Evolutionary conservation across 31 red algal genomes (phyloP), one percentile per base, ranked within the genome.

Genomic region (Endocladia muricata): DNA sequence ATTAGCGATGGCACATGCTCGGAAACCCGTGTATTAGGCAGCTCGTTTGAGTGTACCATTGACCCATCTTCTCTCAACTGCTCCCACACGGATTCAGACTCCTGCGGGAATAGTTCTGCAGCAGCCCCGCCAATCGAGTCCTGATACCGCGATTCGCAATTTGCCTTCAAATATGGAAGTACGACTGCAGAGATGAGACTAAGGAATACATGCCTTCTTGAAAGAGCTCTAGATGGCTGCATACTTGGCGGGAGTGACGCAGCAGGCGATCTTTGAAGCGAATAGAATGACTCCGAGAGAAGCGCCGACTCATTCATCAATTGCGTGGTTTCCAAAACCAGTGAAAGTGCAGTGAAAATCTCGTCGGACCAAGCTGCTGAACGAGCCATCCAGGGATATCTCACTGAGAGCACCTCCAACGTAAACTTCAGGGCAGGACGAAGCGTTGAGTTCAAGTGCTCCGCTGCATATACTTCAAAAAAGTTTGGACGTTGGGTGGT

Each of bases 221-320:
- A 57, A 7, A 85, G 48, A 19, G 54, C 56, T 2, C 1, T 21
- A 43, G 37, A 4, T 13, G 17, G 56, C 31, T 33, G 60, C 13
- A 34, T 17, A 31, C 30, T 55, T 26, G 51, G 21, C 40, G 61
- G 40, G 59, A 75, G 54, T 4, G 70, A 68, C 1, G 1, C 43
- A 34, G 60, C 40, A 5, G 67, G 8, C 22, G 79, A 61, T 37
- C 82, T 63, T 33, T 72, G 82, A 13, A 85, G 71, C 4, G 71
- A 75, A 37, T 85, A 85, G 60, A 85, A 85, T 9, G 82, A 85
- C 60, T 85, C 82, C 13, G 82, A 61, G 2, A 85, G 60, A 44
- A 71, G 48, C 25, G 71, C 61, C 22, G 71, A 25, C 5, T 85
- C 71, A 13, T 31, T 57, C 3, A 31, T 41, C 21, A 85, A 40